phyloP scores from a whole-genome alignment of 2,329 filamentous ascomycete genomes.

The Calonectria henricotiae region DNA sequence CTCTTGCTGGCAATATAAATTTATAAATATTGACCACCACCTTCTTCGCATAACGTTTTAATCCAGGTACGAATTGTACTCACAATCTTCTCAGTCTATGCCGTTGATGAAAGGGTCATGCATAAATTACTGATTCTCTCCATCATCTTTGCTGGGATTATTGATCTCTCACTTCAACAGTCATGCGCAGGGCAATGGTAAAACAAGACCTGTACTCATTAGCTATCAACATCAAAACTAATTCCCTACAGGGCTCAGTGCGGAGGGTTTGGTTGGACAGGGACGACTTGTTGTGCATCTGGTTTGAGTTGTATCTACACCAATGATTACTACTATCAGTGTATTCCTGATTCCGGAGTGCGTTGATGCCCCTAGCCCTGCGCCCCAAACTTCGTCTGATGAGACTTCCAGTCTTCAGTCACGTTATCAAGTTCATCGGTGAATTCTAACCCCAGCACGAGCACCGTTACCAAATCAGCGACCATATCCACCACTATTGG shows the following conservation, averaged over 20 bases:
- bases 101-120: neutral
- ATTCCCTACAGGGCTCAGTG: conserved; percentile 16
- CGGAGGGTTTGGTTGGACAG: conserved; percentile 20
- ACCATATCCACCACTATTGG: neutral
- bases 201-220: neutral
- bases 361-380: neutral
- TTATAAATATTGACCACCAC: conserved; percentile 4
- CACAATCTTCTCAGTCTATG: neutral
- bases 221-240: neutral
- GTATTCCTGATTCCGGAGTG: conserved; percentile 19
- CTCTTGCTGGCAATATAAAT: conserved; percentile 3
- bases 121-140: neutral
- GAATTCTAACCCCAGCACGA: neutral
- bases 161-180: conserved; percentile 24
- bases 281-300: conserved; percentile 23
- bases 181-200: conserved; percentile 24
- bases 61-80: neutral
- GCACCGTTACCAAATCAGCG: neutral
- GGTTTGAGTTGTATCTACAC: conserved; percentile 19
- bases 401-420: neutral
- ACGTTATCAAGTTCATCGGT: neutral
- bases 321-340: conserved; percentile 27
- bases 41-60: neutral
- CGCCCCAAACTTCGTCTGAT: neutral
- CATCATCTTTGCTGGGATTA: neutral